A percentile compares a stretch with the other conserved stretches of the same genome.
phyloP scores from a whole-genome alignment of 176 grass and related monocot species.

The Puccinellia tenuiflora region DNA sequence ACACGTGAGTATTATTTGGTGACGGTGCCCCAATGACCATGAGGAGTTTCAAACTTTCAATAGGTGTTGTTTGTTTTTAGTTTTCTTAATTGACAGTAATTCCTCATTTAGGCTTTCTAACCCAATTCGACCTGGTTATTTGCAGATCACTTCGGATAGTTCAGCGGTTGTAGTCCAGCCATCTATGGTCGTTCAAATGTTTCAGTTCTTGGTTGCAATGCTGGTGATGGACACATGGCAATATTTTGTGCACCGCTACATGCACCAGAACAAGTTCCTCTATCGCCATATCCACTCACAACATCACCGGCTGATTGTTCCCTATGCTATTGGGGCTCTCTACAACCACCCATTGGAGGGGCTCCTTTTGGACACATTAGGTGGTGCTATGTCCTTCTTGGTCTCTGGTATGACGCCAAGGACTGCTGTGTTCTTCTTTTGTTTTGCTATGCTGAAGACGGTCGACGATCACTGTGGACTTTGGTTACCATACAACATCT shows the following conservation, averaged over 20 bases:
- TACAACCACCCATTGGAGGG: conserved; percentile 96
- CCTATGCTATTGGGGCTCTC: conserved; percentile 82
- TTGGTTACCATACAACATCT: conserved; percentile 71
- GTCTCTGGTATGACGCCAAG: conserved; percentile 75
- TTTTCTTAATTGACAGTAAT: background rate
- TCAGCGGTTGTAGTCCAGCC: conserved; percentile 52
- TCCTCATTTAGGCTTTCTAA: background rate
- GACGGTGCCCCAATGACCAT: no score
- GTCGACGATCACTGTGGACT: conserved; percentile 81
- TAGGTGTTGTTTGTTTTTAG: background rate
- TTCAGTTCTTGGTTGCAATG: conserved; percentile 81
- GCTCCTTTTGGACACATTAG: conserved; percentile 79
- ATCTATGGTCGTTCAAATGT: conserved; percentile 46
- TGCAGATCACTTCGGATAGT: conserved; percentile 66
- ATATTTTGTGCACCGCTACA: conserved; percentile 87
- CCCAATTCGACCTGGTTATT: background rate
- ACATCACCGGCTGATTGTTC: conserved; percentile 73
- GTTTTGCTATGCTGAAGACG: conserved; percentile 66
- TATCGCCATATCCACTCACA: conserved; percentile 78
- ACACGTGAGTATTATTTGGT: background rate
- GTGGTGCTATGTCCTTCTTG: conserved; percentile 80
- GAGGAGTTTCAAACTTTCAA: background rate
- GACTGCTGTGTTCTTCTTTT: conserved; percentile 76
- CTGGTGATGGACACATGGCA: conserved; percentile 87
- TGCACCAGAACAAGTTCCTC: conserved; percentile 94